Evolutionary conservation across 1,139 yeast species (phyloP).

Genomic region (Candida albicans): DNA sequence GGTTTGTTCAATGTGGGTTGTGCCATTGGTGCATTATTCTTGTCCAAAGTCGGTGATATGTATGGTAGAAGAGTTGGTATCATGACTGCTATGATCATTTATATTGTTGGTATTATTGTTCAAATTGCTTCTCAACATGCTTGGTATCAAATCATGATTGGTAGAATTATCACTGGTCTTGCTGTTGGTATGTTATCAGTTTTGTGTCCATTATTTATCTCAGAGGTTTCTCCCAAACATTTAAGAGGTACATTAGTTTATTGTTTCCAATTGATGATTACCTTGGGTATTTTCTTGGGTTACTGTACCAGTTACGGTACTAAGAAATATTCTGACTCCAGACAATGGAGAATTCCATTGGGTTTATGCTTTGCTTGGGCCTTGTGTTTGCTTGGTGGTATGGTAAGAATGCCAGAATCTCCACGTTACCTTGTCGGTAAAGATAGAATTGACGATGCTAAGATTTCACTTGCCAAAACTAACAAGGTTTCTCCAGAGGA

Average conservation of each 20-base stretch:
- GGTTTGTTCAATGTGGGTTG: constrained; percentile 72
- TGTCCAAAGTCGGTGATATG: constrained; percentile 53
- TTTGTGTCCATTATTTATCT: constrained; percentile 64
- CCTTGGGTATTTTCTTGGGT: constrained; percentile 68
- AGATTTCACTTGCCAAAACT: constrained; percentile 57
- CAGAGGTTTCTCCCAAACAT: constrained; percentile 69
- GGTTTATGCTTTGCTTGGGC: constrained; percentile 62
- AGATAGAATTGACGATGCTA: constrained; percentile 41
- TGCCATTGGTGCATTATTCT: constrained; percentile 66
- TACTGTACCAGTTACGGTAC: constrained; percentile 69
- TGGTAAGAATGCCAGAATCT: constrained; percentile 64
- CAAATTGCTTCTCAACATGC: constrained; percentile 43
- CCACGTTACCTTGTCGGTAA: constrained; percentile 51
- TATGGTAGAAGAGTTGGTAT: constrained; percentile 56
- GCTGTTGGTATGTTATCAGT: constrained; percentile 76
- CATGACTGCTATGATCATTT: constrained; percentile 44
- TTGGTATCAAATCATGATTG: constrained; percentile 57
- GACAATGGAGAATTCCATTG: constrained; percentile 65
- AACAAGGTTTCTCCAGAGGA: constrained; percentile 63
- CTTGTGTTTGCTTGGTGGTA: constrained; percentile 51
- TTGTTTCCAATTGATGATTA: constrained; percentile 67
- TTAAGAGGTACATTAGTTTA: constrained; percentile 72
- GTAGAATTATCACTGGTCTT: constrained; percentile 67
- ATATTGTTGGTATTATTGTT: constrained; percentile 48
- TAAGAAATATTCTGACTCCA: constrained; percentile 48